Percentiles rank a stretch among this genome's conserved stretches.
phyloP scores from a whole-genome alignment of 805 yeast species.

The Blastobotrys americana region DNA sequence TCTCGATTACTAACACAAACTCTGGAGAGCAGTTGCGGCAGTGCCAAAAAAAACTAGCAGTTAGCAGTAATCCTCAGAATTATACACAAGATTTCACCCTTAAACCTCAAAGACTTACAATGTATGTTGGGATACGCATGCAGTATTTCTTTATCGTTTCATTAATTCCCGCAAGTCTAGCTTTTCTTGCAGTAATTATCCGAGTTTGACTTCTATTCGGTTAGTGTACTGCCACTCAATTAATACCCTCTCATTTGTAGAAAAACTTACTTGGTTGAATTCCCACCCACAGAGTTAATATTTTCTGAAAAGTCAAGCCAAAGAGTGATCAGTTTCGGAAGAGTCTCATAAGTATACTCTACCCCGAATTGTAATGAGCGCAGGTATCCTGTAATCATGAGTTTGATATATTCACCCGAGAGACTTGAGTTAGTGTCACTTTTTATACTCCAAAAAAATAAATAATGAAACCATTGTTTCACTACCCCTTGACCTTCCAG shows the following conservation, averaged over 20 bases:
- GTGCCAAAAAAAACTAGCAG: conserved; percentile 73
- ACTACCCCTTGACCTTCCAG: too few relatives aligned
- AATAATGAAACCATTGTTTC: too few relatives aligned
- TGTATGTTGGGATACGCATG: conserved; percentile 14
- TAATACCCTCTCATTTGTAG: background rate
- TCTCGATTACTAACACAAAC: conserved; percentile 53
- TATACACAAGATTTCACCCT: background rate
- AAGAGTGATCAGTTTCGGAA: conserved; percentile 82
- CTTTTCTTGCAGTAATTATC: background rate
- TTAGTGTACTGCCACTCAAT: background rate
- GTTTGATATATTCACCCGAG: conserved; percentile 42
- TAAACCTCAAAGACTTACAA: conserved; percentile 6
- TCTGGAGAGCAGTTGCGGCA: conserved; percentile 81
- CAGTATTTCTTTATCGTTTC: background rate
- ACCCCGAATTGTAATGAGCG: conserved; percentile 56
- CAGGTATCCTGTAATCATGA: conserved; percentile 49
- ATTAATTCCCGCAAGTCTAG: conserved; percentile 1
- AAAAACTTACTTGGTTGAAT: background rate
- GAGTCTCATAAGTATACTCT: conserved; percentile 65
- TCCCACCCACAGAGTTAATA: conserved; percentile 3
- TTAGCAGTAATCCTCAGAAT: too few relatives aligned
- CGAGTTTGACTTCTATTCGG: background rate
- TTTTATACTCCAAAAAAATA: too few relatives aligned
- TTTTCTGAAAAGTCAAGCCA: conserved; percentile 74
- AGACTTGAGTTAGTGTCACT: background rate